phyloP scores from a whole-genome alignment of 306 rosid species.

The Begonia loranthoides region DNA sequence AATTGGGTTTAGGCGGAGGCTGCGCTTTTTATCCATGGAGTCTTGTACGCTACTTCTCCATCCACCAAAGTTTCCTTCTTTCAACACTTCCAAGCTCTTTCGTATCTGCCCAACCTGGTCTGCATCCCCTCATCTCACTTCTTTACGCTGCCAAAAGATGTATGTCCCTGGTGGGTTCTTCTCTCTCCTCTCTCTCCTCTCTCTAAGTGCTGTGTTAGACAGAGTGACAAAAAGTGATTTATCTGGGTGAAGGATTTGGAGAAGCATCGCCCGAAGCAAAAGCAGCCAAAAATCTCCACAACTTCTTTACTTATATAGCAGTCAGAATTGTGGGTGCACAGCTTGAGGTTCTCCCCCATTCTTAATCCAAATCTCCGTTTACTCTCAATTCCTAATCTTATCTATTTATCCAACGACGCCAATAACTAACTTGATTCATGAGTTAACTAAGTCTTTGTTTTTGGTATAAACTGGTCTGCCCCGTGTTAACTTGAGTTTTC shows the following conservation, averaged over 20 bases:
- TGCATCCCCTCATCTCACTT: slow-evolving; percentile 25
- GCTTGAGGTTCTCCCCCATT: slow-evolving; percentile 49
- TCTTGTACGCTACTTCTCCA: slow-evolving; percentile 28
- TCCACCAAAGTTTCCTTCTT: slow-evolving; percentile 37
- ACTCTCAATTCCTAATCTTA: neutral
- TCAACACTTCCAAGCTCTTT: slow-evolving; percentile 22
- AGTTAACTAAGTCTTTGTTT: too few relatives aligned
- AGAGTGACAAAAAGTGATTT: neutral
- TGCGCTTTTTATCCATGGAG: slow-evolving; percentile 39
- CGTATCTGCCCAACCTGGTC: slow-evolving; percentile 29
- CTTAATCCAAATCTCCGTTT: neutral
- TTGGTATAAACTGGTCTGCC: neutral
- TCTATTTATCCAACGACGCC: too few relatives aligned
- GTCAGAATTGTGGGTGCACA: slow-evolving; percentile 73
- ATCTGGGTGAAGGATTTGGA: slow-evolving; percentile 55
- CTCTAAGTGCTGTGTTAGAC: neutral
- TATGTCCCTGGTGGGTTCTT: slow-evolving; percentile 69
- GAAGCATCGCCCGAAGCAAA: slow-evolving; percentile 89
- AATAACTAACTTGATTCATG: too few relatives aligned
- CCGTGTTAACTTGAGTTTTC: slow-evolving; percentile 13
- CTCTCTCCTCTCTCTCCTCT: neutral
- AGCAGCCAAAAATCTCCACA: slow-evolving; percentile 72
- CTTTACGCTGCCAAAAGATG: slow-evolving; percentile 73
- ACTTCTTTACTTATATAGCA: slow-evolving; percentile 74
- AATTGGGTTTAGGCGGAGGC: neutral